phyloP scores from a whole-genome alignment of 2,329 filamentous ascomycete genomes.

The Parastagonospora nodorum region DNA sequence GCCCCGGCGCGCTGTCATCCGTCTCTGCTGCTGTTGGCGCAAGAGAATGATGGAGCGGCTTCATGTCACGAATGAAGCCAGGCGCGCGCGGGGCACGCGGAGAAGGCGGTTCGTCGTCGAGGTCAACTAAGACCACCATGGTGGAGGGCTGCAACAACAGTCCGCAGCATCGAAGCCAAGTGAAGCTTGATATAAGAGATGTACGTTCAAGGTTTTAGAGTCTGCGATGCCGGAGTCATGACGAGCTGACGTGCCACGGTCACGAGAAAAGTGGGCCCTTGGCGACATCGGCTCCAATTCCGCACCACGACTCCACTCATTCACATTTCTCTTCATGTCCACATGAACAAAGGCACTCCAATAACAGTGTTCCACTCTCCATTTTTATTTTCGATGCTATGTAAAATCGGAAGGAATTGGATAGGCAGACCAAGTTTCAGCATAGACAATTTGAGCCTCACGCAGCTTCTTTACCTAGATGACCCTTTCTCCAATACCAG shows the following conservation, averaged over 20 bases:
- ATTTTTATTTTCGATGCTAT: too few species aligned
- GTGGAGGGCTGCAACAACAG: slow-evolving; percentile 18
- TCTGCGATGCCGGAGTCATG: slow-evolving; percentile 26
- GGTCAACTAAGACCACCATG: slow-evolving; percentile 53
- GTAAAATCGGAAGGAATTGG: too few species aligned
- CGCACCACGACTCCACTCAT: too few species aligned
- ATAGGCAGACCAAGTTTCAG: too few species aligned
- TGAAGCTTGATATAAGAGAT: background rate
- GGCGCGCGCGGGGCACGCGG: slow-evolving; percentile 24
- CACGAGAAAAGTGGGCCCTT: slow-evolving; percentile 11
- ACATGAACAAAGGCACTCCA: too few species aligned
- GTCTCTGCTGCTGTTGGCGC: slow-evolving; percentile 7
- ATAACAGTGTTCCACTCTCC: too few species aligned
- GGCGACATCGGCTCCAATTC: slow-evolving; percentile 1
- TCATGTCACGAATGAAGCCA: slow-evolving; percentile 21
- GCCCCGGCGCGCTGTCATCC: slow-evolving; percentile 14
- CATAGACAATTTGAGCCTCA: too few species aligned
- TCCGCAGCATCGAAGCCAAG: slow-evolving; percentile 37
- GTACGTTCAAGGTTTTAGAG: background rate
- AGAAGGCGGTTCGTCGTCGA: slow-evolving; percentile 46
- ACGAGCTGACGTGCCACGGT: slow-evolving; percentile 10
- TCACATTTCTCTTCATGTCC: too few species aligned
- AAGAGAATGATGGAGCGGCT: slow-evolving; percentile 38
- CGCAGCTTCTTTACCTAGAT: too few species aligned
- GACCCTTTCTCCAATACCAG: too few species aligned